Evolutionary conservation across 352 stramenopile genomes (phyloP), one percentile per base, ranked within the genome.

Genomic region (Phytophthora sansomeana): DNA sequence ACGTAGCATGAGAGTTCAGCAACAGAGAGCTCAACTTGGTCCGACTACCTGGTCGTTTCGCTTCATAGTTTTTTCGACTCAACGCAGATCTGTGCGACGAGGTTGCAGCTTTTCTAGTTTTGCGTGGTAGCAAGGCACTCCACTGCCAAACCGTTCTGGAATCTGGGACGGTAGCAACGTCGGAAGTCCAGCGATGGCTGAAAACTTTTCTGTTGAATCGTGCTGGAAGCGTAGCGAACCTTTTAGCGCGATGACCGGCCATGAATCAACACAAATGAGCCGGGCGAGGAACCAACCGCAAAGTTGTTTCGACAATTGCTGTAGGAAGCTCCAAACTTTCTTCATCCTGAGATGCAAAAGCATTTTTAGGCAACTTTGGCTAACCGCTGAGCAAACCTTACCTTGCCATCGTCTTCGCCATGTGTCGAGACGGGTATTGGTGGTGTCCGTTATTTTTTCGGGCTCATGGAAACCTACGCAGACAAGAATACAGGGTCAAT

Each of bases 381-480:
- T 57, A 57, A 57, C 33, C 17, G 33, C 48, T 53, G 48, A 14
- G 29, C 1, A 16, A 6, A 19, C 24, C n/a, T 13, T 24, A 9
- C 13, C 4, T 48, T 4, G 33, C 5, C 41, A n/a, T 58, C 50
- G 35, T 55, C 48, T 43, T 55, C 48, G 30, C 30, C 48, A 55
- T 55, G 29, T 58, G 51, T 17, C 51, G 36, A 42, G 33, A n/a
- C 50, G 14, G 21, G 50, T 48, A 11, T 24, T 43, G 30, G 26
- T 41, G 16, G 24, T 30, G 61, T 58, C 53, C 52, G 46, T 69
- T 65, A 70, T 70, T 24, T 69, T 69, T 47, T 36, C 10, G 4
- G 17, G 19, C 33, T 30, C 17, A 28, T 63, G 35, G 38, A 62
- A 57, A 51, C 35, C 30, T 14, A 53, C 29, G 26, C 47, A 55